Conservation (phyloP, 2,329 filamentous ascomycete species). For the Samsoniella hepiali region DNA sequence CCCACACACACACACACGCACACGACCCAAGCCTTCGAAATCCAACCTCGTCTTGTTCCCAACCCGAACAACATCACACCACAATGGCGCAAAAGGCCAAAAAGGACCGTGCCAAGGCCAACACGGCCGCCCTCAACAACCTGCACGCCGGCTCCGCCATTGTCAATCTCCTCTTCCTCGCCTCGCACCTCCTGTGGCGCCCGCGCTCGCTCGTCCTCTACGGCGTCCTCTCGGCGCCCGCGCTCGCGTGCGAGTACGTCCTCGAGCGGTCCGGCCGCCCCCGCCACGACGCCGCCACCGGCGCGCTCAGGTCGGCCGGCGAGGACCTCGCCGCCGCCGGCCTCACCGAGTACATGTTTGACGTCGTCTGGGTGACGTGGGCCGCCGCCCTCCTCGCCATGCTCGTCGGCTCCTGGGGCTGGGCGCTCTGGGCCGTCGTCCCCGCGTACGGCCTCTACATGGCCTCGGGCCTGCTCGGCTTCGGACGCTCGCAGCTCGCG, state of each 20-base stretch:
- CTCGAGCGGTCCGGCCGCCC: slow-evolving; percentile 84
- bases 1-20: not conserved
- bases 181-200: slow-evolving; percentile 63
- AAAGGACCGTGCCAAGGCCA: slow-evolving; percentile 71
- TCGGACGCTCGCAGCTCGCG: slow-evolving; percentile 51
- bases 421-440: slow-evolving; percentile 53
- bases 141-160: slow-evolving; percentile 73
- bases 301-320: slow-evolving; percentile 69
- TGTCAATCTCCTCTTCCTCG: slow-evolving; percentile 71
- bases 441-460: slow-evolving; percentile 56
- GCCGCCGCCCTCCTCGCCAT: slow-evolving; percentile 68
- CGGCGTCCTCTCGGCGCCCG: slow-evolving; percentile 67
- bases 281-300: slow-evolving; percentile 60
- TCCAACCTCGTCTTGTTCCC: not conserved
- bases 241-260: slow-evolving; percentile 75
- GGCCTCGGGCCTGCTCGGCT: slow-evolving; percentile 51
- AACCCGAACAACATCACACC: not conserved
- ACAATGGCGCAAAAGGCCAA: slow-evolving; percentile 61
- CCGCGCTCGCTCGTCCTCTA: slow-evolving; percentile 61
- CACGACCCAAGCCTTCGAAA: not conserved
- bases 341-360: slow-evolving; percentile 97
- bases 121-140: slow-evolving; percentile 71
- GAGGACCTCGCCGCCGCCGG: slow-evolving; percentile 86
- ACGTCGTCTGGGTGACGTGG: slow-evolving; percentile 94
- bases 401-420: slow-evolving; percentile 75